These are phyloP conservation scores for Abrus precatorius DNA, from an alignment of 306 rosid genomes.

Conservation along the genomic window DNA sequence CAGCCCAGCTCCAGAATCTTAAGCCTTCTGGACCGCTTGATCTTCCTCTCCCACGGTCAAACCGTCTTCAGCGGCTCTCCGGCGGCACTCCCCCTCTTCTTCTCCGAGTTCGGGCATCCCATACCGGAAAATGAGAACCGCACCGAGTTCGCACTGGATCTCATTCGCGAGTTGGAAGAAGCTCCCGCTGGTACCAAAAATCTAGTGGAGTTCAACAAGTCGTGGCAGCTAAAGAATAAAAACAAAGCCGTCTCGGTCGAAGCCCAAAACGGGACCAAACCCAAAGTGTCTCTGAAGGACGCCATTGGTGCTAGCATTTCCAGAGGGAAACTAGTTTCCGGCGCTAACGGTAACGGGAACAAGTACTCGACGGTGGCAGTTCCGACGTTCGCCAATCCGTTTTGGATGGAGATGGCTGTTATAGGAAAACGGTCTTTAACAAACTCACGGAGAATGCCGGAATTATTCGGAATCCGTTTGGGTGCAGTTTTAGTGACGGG, in stretches of 20 bases:
- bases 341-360: slow-evolving; percentile 47
- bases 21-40: slow-evolving; percentile 70
- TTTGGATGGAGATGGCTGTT: slow-evolving; percentile 78
- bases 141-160: slow-evolving; percentile 84
- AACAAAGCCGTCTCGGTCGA: background rate
- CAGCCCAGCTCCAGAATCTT: slow-evolving; percentile 93
- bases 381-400: slow-evolving; percentile 77
- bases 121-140: slow-evolving; percentile 84
- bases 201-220: slow-evolving; percentile 77
- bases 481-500: slow-evolving; percentile 88
- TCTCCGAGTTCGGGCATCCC: slow-evolving; percentile 78
- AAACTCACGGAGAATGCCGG: slow-evolving; percentile 84
- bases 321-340: slow-evolving; percentile 79
- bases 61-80: slow-evolving; percentile 83
- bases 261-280: background rate
- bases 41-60: slow-evolving; percentile 87
- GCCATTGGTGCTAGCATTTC: slow-evolving; percentile 86
- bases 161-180: slow-evolving; percentile 82
- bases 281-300: slow-evolving; percentile 65
- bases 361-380: slow-evolving; percentile 54
- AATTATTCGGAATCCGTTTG: slow-evolving; percentile 77
- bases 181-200: slow-evolving; percentile 68
- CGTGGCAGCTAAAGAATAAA: slow-evolving; percentile 62
- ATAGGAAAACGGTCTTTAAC: slow-evolving; percentile 69
- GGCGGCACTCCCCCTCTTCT: slow-evolving; percentile 56